Evolutionary conservation across 1,284 basidiomycete genomes (phyloP).

Genomic region (Phaffia rhodozyma): DNA sequence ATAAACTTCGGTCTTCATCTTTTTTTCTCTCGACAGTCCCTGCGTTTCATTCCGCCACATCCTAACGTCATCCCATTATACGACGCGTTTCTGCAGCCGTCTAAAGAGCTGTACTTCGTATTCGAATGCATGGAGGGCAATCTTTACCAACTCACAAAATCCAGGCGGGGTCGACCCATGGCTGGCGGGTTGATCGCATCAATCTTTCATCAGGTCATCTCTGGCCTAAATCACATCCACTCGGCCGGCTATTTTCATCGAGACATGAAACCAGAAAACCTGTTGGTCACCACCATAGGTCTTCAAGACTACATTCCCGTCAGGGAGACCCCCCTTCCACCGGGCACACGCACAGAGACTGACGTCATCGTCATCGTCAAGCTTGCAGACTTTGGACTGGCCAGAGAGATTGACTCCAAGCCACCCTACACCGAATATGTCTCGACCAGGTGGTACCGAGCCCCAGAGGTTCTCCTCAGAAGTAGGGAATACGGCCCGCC

Average conservation of each 20-base stretch:
- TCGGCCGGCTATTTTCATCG: constrained; percentile 90
- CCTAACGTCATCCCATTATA: constrained; percentile 97
- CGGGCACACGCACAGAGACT: constrained; percentile 48
- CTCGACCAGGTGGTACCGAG: constrained; percentile 97
- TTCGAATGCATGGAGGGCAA: constrained; percentile 99
- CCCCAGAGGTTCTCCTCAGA: constrained; percentile 87
- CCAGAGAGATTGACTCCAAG: constrained; percentile 71
- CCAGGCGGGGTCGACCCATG: constrained; percentile 82
- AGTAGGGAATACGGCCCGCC: constrained; percentile 88
- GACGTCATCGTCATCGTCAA: constrained; percentile 97
- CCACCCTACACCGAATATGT: constrained; percentile 99
- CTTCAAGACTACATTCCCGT: constrained; percentile 79
- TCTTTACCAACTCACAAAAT: constrained; percentile 96
- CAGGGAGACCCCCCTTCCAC: constrained; percentile 19
- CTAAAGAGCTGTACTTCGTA: constrained; percentile 95
- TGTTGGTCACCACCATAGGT: constrained; percentile 99
- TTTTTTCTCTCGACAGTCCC: constrained; percentile 49
- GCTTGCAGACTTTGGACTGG: constrained; percentile 95
- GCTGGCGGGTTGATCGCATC: constrained; percentile 90
- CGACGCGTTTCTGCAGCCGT: constrained; percentile 93
- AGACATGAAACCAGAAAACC: constrained; percentile 99
- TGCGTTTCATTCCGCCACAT: constrained; percentile 86
- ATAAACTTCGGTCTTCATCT: constrained; percentile 6
- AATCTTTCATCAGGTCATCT: constrained; percentile 85
- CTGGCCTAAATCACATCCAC: constrained; percentile 89